These are phyloP conservation scores for Acanthamoeba culbertsoni DNA, from an alignment of 208 protist species.

Conservation along the genomic window DNA sequence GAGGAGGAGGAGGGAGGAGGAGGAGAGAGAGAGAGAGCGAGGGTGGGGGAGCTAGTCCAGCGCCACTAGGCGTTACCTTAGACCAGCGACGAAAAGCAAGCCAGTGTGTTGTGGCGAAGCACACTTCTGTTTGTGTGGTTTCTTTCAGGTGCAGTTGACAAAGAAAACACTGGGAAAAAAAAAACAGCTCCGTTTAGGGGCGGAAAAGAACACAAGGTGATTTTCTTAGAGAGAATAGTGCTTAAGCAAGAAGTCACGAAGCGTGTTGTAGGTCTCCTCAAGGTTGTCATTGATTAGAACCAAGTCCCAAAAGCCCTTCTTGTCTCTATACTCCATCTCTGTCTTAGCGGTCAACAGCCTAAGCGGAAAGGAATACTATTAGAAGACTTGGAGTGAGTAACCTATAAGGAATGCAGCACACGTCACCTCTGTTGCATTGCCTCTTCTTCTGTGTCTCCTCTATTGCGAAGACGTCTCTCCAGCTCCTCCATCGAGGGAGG, in stretches of 20 bases:
- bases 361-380: neutral
- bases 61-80: too few species aligned
- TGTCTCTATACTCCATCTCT: slow-evolving; percentile 73
- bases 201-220: too few species aligned
- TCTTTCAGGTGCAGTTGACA: too few species aligned
- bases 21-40: too few species aligned
- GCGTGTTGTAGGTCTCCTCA: slow-evolving; percentile 63
- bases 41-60: too few species aligned
- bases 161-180: too few species aligned
- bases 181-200: too few species aligned
- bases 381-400: neutral
- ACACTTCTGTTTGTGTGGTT: too few species aligned
- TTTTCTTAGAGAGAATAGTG: neutral
- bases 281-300: slow-evolving; percentile 75
- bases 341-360: slow-evolving; percentile 71
- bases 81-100: too few species aligned
- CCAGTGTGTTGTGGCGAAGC: too few species aligned
- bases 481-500: slow-evolving; percentile 73
- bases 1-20: too few species aligned
- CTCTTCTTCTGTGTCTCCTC: slow-evolving; percentile 82
- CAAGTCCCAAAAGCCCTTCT: slow-evolving; percentile 65
- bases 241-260: slow-evolving; percentile 45
- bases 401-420: neutral
- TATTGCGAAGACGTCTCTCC: slow-evolving; percentile 73
- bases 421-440: slow-evolving; percentile 66